Evolutionary conservation across 192 early-diverging fungal species (phyloP).

Genomic region (Spinellus fusiger): DNA sequence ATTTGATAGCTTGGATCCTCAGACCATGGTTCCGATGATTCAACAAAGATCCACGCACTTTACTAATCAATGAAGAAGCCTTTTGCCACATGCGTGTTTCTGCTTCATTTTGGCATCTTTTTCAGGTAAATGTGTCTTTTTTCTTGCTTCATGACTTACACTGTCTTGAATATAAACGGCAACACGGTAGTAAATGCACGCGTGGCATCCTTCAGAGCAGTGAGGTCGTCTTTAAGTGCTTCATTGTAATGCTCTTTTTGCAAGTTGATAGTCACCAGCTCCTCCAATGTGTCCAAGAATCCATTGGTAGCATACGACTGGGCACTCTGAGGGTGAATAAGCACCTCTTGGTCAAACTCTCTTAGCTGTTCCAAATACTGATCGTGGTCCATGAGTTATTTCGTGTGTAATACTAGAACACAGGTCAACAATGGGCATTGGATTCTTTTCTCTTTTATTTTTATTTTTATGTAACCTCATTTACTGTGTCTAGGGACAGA

Average conservation of each 20-base stretch:
- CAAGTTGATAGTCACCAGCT: slow-evolving; percentile 8
- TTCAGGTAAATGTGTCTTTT: not conserved
- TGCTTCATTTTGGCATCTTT: slow-evolving; percentile 30
- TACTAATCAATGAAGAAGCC: slow-evolving; percentile 12
- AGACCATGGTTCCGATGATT: slow-evolving; percentile 28
- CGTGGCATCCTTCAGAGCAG: slow-evolving; percentile 12
- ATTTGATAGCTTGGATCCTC: slow-evolving; percentile 28
- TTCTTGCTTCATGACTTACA: slow-evolving; percentile 15
- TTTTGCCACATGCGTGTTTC: slow-evolving; percentile 32
- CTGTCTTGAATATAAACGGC: slow-evolving; percentile 24
- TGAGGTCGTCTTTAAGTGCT: slow-evolving; percentile 4
- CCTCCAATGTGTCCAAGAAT: slow-evolving; percentile 20
- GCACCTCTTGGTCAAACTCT: slow-evolving; percentile 23
- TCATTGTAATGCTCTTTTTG: slow-evolving; percentile 1
- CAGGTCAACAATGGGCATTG: no score
- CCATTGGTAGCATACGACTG: slow-evolving; percentile 23
- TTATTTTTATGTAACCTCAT: no score
- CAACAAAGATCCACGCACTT: slow-evolving; percentile 11
- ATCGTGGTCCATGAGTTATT: slow-evolving; percentile 19
- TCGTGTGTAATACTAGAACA: no score
- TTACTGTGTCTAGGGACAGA: no score
- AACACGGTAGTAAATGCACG: slow-evolving; percentile 27
- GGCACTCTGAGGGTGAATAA: slow-evolving; percentile 13
- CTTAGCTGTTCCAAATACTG: slow-evolving; percentile 11
- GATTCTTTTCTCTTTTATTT: no score